These are phyloP conservation scores for Przewalskia tangutica DNA, from an alignment of 257 asterid genomes.

Conservation along the genomic window DNA sequence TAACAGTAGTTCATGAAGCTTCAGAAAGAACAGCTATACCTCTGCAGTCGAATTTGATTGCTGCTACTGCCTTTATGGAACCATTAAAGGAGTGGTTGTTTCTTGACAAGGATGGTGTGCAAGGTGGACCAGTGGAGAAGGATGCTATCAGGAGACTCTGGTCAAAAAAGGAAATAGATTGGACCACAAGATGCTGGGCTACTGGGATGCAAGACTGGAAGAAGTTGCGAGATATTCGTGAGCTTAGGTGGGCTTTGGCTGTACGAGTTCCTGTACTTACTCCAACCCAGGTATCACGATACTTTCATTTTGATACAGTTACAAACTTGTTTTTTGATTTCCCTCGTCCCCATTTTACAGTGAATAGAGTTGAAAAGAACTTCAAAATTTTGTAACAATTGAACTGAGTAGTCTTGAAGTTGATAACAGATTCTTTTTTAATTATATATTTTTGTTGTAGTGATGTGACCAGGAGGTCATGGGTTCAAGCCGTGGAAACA, in stretches of 20 bases:
- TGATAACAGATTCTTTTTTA: background rate
- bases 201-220: constrained; percentile 99
- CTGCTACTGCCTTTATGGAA: constrained; percentile 96
- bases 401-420: background rate
- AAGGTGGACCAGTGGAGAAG: constrained; percentile 96
- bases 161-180: constrained; percentile 85
- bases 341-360: background rate
- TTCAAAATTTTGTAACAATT: background rate
- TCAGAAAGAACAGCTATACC: constrained; percentile 98
- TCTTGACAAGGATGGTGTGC: constrained; percentile 52
- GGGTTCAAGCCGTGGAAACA: too few species aligned
- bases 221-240: constrained; percentile 88
- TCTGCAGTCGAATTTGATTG: constrained; percentile 90
- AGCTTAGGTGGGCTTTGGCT: constrained; percentile 96
- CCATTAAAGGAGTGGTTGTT: constrained; percentile 94
- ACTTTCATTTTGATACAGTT: background rate
- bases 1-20: constrained; percentile 89
- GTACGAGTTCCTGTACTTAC: constrained; percentile 91
- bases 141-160: constrained; percentile 90
- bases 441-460: background rate
- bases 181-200: constrained; percentile 96
- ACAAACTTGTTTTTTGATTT: background rate
- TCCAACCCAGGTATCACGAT: constrained; percentile 54
- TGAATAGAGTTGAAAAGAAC: background rate
- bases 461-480: background rate